Percentiles rank a stretch among this genome's conserved stretches.
Evolutionary conservation across 1,284 basidiomycete genomes (phyloP).

Genomic region (Irpex sp.): DNA sequence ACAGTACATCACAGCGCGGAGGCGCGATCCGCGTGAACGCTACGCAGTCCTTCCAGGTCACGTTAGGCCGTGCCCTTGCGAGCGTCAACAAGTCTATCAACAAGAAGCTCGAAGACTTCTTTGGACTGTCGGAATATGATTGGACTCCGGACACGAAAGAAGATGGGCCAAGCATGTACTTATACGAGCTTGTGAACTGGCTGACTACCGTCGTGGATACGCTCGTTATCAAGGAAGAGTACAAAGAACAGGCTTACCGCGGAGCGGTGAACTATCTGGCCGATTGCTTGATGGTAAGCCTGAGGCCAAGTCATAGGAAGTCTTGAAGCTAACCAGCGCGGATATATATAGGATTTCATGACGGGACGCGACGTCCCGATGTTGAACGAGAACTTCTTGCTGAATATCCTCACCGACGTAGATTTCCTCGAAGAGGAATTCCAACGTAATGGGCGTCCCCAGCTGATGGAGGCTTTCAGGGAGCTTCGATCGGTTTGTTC

Average conservation of each 20-base stretch:
- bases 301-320: background rate
- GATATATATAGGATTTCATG: conserved; percentile 62
- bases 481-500: conserved; percentile 77
- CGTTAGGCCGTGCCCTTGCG: conserved; percentile 67
- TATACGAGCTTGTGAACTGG: conserved; percentile 96
- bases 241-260: conserved; percentile 87
- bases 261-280: conserved; percentile 86
- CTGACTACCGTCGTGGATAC: conserved; percentile 95
- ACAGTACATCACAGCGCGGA: conserved; percentile 68
- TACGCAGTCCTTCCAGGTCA: conserved; percentile 63
- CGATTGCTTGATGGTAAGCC: conserved; percentile 75
- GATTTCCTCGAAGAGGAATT: conserved; percentile 85
- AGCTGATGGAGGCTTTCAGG: conserved; percentile 72
- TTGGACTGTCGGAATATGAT: conserved; percentile 92
- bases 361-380: conserved; percentile 72
- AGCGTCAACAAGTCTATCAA: conserved; percentile 84
- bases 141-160: conserved; percentile 77
- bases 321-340: conserved; percentile 3
- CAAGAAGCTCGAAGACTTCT: conserved; percentile 95
- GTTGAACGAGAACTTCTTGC: conserved; percentile 87
- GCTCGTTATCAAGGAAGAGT: conserved; percentile 77
- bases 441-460: conserved; percentile 64
- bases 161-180: conserved; percentile 83
- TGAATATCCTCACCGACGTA: conserved; percentile 80
- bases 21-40: conserved; percentile 75